phyloP scores from a whole-genome alignment of 768 basidiomycete species.

The Mycena crocata region DNA sequence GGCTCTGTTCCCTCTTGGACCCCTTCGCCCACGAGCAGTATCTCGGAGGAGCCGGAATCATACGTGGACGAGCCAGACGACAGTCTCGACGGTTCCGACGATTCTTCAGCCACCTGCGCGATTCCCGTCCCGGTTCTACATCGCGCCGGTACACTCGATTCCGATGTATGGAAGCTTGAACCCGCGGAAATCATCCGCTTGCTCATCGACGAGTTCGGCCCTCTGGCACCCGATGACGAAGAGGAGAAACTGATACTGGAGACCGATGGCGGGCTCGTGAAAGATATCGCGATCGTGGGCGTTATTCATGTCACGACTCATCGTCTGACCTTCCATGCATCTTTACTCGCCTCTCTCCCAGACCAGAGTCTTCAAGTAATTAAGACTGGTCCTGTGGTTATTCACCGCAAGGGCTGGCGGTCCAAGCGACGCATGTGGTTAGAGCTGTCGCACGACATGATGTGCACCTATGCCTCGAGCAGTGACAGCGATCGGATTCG shows the following conservation, averaged over 20 bases:
- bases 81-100: conserved; percentile 15
- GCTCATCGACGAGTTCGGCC: conserved; percentile 68
- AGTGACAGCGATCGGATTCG: conserved; percentile 64
- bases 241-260: conserved; percentile 66
- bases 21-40: conserved; percentile 34
- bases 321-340: conserved; percentile 73
- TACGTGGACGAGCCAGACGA: conserved; percentile 29
- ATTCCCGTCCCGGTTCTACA: conserved; percentile 36
- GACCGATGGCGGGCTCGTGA: conserved; percentile 53
- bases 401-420: conserved; percentile 59
- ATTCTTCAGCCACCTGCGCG: conserved; percentile 2
- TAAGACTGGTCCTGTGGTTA: conserved; percentile 61
- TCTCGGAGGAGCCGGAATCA: conserved; percentile 39
- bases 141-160: conserved; percentile 40
- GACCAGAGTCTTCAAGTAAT: conserved; percentile 51
- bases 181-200: conserved; percentile 61
- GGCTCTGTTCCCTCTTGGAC: conserved; percentile 43
- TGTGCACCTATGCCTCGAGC: conserved; percentile 67
- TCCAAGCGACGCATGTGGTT: conserved; percentile 67
- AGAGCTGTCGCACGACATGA: conserved; percentile 70
- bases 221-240: conserved; percentile 54
- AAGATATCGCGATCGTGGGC: conserved; percentile 47
- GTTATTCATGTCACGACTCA: conserved; percentile 75
- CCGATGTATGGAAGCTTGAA: conserved; percentile 49
- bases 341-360: conserved; percentile 60